Evolutionary conservation across 2,329 filamentous ascomycete genomes (phyloP), one percentile per base, ranked within the genome.

Genomic region (Fusarium camptoceras): DNA sequence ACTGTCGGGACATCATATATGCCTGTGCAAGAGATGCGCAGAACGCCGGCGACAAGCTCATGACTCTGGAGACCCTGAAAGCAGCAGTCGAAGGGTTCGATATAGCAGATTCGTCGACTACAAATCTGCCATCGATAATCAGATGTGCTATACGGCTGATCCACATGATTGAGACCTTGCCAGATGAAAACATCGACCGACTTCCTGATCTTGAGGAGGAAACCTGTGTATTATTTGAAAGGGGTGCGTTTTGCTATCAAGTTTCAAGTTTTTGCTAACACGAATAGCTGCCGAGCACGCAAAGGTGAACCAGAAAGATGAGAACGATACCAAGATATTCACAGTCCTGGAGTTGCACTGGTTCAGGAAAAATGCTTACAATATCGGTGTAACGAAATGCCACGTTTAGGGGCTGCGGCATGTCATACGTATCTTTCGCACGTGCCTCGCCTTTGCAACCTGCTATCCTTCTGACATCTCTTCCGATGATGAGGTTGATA

Each of bases 281-380:
- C 8, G 37, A 11, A 10, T 43, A 79, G 78, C 76, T 24, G 72
- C 74, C 25, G 71, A 73, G 27, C 55, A 73, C 57, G 74, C 79
- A 22, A 60, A 81, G 31, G 69, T 79, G 62, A 78, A 77, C 20
- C 80, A 75, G 5, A 81, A 75, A 54, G 81, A 81, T 68, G 77
- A 73, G 42, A 73, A 81, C 20, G 83, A 81, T 11, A 78, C 80
- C 31, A 87, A 80, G 66, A 60, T 85, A 2, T 94, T 94, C 75
- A 87, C 85, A 1, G 61, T 85, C 1, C 77, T 83, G 5, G 94
- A 97, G 73, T 83, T 97, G 6, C 87, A 94, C 71, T 97, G 94
- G 94, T 94, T 97, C 76, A 91, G 90, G 39, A 90, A 90, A 67
- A 95, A 92, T 68, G 86, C 91, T 2, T 97, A 97, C 81, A 97